A percentile compares a stretch with the other conserved stretches of the same genome.
These are phyloP conservation scores for Aspergillus hancockii DNA, from an alignment of 495 filamentous ascomycete genomes.

Conservation along the genomic window DNA sequence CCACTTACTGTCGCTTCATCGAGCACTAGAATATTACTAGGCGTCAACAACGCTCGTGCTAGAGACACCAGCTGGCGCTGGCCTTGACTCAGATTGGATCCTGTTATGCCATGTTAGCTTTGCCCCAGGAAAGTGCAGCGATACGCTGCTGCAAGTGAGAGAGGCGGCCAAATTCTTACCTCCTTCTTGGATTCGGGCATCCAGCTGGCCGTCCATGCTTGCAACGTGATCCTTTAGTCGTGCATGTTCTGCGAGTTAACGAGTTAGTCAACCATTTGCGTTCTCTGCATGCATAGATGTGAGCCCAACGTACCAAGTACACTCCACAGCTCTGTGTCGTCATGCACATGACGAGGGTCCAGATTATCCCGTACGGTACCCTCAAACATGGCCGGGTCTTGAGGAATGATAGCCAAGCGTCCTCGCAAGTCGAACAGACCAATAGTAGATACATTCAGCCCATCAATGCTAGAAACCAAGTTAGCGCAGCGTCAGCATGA, in stretches of 20 bases:
- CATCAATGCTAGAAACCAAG: conserved; percentile 63
- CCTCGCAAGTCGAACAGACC: conserved; percentile 86
- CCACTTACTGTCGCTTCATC: conserved; percentile 83
- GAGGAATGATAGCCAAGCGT: conserved; percentile 94
- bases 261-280: conserved; percentile 18
- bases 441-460: conserved; percentile 84
- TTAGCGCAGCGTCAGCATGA: conserved; percentile 19
- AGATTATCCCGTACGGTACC: conserved; percentile 95
- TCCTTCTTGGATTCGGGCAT: conserved; percentile 91
- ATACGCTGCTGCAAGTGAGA: conserved; percentile 2
- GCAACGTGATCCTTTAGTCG: conserved; percentile 89
- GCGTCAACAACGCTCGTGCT: conserved; percentile 88
- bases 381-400: conserved; percentile 97
- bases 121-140: background rate
- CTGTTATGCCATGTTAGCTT: conserved; percentile 33
- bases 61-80: conserved; percentile 91
- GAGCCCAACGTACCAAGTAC: conserved; percentile 72
- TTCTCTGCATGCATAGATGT: conserved; percentile 9
- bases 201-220: conserved; percentile 84
- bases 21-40: conserved; percentile 94
- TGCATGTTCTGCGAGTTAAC: conserved; percentile 71
- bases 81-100: conserved; percentile 61
- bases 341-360: conserved; percentile 91
- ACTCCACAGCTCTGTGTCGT: conserved; percentile 97
- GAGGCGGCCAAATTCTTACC: conserved; percentile 55